A percentile compares a stretch with the other conserved stretches of the same genome.
These are phyloP conservation scores for Emergomyces orientalis DNA, from an alignment of 2,329 filamentous ascomycete genomes.

Conservation along the genomic window DNA sequence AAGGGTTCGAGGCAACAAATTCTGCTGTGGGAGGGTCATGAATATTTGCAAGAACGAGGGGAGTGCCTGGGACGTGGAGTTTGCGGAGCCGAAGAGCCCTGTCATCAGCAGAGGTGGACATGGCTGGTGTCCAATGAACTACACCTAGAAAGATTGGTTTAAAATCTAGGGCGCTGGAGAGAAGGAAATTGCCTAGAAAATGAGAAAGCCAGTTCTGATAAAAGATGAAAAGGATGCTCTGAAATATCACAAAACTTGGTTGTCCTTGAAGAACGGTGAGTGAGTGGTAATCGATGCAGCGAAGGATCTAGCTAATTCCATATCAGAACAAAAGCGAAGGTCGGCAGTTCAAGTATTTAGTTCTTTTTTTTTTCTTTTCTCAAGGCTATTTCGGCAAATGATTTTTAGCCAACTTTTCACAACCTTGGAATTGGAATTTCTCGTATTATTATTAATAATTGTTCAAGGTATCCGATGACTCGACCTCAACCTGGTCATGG, in stretches of 20 bases:
- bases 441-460: not conserved
- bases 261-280: not conserved
- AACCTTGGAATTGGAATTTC: not conserved
- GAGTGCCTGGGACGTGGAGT: constrained; percentile 44
- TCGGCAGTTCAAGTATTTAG: not conserved
- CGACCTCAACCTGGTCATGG: not conserved
- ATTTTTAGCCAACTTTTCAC: not conserved
- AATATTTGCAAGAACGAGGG: constrained; percentile 47
- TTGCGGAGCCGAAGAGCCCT: constrained; percentile 14
- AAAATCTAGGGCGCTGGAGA: not conserved
- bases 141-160: not conserved
- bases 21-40: constrained; percentile 45
- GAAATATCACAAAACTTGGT: not conserved
- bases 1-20: constrained; percentile 31
- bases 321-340: not conserved
- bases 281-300: not conserved
- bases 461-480: not conserved
- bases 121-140: not conserved
- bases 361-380: not conserved
- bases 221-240: not conserved
- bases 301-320: not conserved
- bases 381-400: not conserved
- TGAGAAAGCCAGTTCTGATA: not conserved
- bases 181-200: not conserved
- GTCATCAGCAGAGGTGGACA: constrained; percentile 7